A percentile compares a stretch with the other conserved stretches of the same genome.
phyloP scores from a whole-genome alignment of 768 basidiomycete species.

The Ramaria rubella region DNA sequence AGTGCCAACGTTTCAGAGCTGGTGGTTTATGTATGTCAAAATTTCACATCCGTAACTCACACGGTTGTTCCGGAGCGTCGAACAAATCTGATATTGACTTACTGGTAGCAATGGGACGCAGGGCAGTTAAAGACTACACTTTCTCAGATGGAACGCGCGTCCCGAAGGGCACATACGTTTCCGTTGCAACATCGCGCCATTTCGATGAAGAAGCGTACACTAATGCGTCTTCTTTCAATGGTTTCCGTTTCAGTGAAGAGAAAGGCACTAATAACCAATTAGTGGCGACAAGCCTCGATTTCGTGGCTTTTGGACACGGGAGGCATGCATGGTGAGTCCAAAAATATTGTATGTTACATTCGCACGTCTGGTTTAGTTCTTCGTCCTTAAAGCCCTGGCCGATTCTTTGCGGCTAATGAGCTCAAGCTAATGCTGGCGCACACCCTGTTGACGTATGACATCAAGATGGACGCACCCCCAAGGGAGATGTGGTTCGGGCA shows the following conservation, averaged over 20 bases:
- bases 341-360: background rate
- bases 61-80: background rate
- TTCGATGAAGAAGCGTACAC: conserved; percentile 11
- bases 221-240: background rate
- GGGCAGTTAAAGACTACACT: conserved; percentile 33
- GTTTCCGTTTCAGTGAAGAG: no score
- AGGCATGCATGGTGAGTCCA: no score
- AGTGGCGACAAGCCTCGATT: conserved; percentile 1
- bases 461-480: no score
- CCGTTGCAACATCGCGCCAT: conserved; percentile 15
- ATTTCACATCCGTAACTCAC: no score
- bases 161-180: conserved; percentile 33
- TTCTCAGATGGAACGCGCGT: conserved; percentile 40
- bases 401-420: conserved; percentile 13
- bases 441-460: no score
- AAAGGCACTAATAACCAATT: conserved; percentile 14
- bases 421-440: conserved; percentile 13
- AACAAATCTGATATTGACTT: background rate
- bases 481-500: conserved; percentile 34
- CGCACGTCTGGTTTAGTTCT: background rate
- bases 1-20: conserved; percentile 6
- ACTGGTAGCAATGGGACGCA: conserved; percentile 17
- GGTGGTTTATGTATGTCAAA: no score
- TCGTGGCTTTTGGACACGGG: background rate
- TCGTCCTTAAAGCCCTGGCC: conserved; percentile 7